A percentile compares a stretch with the other conserved stretches of the same genome.
phyloP scores from a whole-genome alignment of 2,329 filamentous ascomycete species.

The Pestalotiopsis sp. region DNA sequence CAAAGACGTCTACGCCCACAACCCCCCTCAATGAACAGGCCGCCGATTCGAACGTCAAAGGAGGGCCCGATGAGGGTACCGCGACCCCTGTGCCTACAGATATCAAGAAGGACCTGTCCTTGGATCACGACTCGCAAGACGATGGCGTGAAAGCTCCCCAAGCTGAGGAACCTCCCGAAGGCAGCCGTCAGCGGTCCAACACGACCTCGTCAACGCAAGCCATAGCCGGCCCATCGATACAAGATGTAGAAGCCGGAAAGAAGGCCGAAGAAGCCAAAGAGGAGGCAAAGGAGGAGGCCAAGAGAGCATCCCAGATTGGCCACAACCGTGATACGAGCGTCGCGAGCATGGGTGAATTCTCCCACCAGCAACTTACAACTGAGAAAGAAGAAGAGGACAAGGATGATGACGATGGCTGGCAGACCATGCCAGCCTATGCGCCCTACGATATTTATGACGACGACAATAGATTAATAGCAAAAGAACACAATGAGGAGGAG shows the following conservation, averaged over 20 bases:
- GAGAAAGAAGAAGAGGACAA: constrained; percentile 56
- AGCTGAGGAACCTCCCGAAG: neutral
- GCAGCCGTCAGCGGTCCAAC: constrained; percentile 22
- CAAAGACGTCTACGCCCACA: constrained; percentile 30
- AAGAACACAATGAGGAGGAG: constrained; percentile 72
- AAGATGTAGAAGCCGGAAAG: constrained; percentile 30
- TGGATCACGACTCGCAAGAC: constrained; percentile 4
- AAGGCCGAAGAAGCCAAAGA: constrained; percentile 21
- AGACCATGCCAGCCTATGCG: constrained; percentile 91
- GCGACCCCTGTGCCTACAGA: constrained; percentile 26
- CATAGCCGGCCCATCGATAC: constrained; percentile 32
- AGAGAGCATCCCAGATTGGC: constrained; percentile 23
- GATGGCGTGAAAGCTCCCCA: constrained; percentile 9
- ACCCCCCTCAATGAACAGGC: constrained; percentile 21
- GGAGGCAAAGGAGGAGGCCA: constrained; percentile 18
- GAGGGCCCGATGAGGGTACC: constrained; percentile 20
- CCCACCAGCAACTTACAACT: constrained; percentile 77
- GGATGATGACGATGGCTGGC: constrained; percentile 76
- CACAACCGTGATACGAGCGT: constrained; percentile 42
- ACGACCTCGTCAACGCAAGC: constrained; percentile 21
- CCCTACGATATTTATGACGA: constrained; percentile 96
- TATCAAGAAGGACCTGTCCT: constrained; percentile 12
- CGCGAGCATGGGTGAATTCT: constrained; percentile 77
- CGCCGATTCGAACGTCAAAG: constrained; percentile 12
- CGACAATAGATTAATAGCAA: constrained; percentile 83